Evolutionary conservation across 257 asterid genomes (phyloP).

Genomic region (Perilla frutescens): DNA sequence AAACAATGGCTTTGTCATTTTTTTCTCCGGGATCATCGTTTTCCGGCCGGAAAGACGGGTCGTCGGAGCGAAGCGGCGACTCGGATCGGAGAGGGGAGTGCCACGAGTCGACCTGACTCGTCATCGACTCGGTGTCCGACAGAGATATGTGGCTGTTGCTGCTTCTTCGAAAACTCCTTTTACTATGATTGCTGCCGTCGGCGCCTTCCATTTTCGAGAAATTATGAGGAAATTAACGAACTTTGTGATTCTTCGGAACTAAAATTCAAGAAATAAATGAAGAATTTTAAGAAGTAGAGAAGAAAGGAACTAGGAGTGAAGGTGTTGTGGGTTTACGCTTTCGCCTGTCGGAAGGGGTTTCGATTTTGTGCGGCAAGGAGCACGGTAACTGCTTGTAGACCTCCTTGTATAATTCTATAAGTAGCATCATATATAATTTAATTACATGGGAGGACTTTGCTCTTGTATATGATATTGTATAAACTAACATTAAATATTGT

Average conservation of each 20-base stretch:
- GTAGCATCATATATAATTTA: too few species aligned
- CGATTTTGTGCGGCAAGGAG: background rate
- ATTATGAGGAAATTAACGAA: background rate
- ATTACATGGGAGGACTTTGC: too few species aligned
- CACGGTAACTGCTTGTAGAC: slow-evolving; percentile 19
- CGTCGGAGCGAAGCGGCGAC: slow-evolving; percentile 70
- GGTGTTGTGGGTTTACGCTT: slow-evolving; percentile 29
- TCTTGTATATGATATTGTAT: too few species aligned
- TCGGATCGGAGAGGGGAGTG: slow-evolving; percentile 84
- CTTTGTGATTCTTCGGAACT: slow-evolving; percentile 2
- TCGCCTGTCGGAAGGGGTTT: slow-evolving; percentile 12
- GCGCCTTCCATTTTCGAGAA: slow-evolving; percentile 43
- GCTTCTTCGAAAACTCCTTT: slow-evolving; percentile 34
- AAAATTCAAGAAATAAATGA: slow-evolving; percentile 8
- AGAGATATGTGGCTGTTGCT: slow-evolving; percentile 66
- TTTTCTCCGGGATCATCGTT: slow-evolving; percentile 37
- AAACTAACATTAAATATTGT: too few species aligned
- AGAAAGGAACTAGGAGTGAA: slow-evolving; percentile 1
- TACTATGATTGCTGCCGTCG: slow-evolving; percentile 35
- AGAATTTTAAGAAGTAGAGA: background rate
- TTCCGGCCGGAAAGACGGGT: slow-evolving; percentile 44
- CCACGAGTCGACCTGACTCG: slow-evolving; percentile 75
- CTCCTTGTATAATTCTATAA: background rate
- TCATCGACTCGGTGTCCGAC: slow-evolving; percentile 79
- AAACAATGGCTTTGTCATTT: slow-evolving; percentile 48